A percentile compares a stretch with the other conserved stretches of the same genome.
These are phyloP conservation scores for Populus tomentosa DNA, from an alignment of 441 rosid genomes.

Conservation along the genomic window DNA sequence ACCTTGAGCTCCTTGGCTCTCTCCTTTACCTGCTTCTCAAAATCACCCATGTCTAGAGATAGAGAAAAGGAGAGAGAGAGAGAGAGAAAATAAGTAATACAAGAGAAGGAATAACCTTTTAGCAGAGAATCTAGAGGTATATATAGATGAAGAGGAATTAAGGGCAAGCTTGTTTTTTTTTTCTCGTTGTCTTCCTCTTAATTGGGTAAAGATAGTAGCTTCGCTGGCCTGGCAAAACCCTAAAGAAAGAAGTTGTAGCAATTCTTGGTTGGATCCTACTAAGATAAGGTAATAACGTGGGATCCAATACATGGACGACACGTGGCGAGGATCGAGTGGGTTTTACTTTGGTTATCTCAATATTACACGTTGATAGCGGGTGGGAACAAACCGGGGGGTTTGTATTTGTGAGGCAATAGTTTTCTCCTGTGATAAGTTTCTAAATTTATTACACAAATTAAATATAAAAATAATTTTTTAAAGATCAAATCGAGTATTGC, in stretches of 20 bases:
- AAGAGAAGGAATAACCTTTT: not conserved
- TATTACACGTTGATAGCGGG: slow-evolving; percentile 1
- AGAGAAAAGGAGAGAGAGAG: not conserved
- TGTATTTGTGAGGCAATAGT: not conserved
- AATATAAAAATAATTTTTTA: too few relatives aligned
- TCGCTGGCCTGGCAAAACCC: not conserved
- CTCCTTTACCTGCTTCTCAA: slow-evolving; percentile 74
- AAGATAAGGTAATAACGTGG: slow-evolving; percentile 16
- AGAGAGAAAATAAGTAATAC: not conserved
- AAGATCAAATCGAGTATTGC: too few relatives aligned
- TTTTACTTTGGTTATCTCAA: not conserved
- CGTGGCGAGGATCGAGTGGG: slow-evolving; percentile 29
- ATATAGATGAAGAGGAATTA: not conserved
- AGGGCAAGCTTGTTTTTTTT: not conserved
- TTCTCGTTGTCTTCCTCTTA: not conserved
- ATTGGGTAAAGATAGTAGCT: not conserved
- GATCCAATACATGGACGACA: slow-evolving; percentile 36
- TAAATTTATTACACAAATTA: too few relatives aligned
- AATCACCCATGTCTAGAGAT: slow-evolving; percentile 38
- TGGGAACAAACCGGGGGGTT: too few relatives aligned
- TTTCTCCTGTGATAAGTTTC: not conserved
- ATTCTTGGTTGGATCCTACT: not conserved
- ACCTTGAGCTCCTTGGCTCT: slow-evolving; percentile 61
- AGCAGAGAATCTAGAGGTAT: not conserved
- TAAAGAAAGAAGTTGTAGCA: not conserved